Percentiles rank a stretch among this genome's conserved stretches.
Evolutionary conservation across 192 early-diverging fungal genomes (phyloP).

Genomic region (Coemansia sp.): DNA sequence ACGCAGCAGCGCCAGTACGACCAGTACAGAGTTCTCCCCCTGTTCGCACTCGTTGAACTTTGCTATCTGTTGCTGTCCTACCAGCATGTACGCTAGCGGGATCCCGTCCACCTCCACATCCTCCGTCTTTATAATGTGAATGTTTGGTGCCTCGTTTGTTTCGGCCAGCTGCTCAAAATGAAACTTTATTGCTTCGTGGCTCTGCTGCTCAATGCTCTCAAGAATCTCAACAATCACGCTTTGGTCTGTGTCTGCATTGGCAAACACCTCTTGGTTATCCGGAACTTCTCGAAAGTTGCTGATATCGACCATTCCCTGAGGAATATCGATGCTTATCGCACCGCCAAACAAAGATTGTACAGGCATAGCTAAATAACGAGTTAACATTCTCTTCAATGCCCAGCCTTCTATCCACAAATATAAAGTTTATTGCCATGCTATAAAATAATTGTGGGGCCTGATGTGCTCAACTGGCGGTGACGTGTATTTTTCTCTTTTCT

Average conservation of each 20-base stretch:
- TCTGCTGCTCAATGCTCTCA: conserved; percentile 58
- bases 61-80: conserved; percentile 66
- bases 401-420: no score
- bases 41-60: conserved; percentile 72
- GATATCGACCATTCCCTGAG: conserved; percentile 59
- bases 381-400: background rate
- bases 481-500: background rate
- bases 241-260: conserved; percentile 64
- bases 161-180: conserved; percentile 80
- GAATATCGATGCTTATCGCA: conserved; percentile 63
- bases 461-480: no score
- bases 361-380: background rate
- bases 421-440: no score
- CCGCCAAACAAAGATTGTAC: conserved; percentile 65
- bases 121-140: conserved; percentile 1
- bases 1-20: conserved; percentile 73
- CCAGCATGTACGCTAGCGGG: conserved; percentile 47
- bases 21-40: conserved; percentile 57
- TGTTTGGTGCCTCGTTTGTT: conserved; percentile 67
- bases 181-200: conserved; percentile 58
- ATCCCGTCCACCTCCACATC: conserved; percentile 8
- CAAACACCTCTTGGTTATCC: conserved; percentile 92
- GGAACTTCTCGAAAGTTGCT: conserved; percentile 82
- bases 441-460: no score
- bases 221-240: conserved; percentile 88